phyloP scores from a whole-genome alignment of 2,329 filamentous ascomycete genomes.

The Ophiostoma sp. region DNA sequence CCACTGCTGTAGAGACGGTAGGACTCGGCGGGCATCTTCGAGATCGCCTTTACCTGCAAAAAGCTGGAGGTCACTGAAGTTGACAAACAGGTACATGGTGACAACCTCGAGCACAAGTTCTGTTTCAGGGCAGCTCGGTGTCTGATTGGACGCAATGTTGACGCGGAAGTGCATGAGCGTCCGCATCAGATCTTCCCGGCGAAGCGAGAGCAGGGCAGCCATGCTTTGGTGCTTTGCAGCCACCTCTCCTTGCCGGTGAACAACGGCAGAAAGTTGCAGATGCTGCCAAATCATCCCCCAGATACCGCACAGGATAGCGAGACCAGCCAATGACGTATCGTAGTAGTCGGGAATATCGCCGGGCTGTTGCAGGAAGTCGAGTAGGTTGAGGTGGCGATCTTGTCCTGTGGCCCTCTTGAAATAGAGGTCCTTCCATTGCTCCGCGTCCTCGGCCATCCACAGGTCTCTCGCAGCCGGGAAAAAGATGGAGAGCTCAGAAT shows the following conservation, averaged over 20 bases:
- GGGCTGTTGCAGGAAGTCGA: conserved; percentile 23
- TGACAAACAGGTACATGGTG: conserved; percentile 64
- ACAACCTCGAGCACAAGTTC: conserved; percentile 56
- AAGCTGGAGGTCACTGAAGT: conserved; percentile 63
- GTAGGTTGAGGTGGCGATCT: not conserved
- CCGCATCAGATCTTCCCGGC: conserved; percentile 63
- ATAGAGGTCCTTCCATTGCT: conserved; percentile 64
- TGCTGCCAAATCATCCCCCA: conserved; percentile 28
- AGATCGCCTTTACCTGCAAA: conserved; percentile 68
- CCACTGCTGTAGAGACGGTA: conserved; percentile 29
- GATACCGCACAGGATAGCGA: conserved; percentile 17
- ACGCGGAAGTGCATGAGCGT: conserved; percentile 50
- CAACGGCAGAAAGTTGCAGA: conserved; percentile 14
- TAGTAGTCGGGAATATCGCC: conserved; percentile 20
- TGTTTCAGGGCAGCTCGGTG: conserved; percentile 5
- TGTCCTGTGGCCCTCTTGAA: conserved; percentile 38
- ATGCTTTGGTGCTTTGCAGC: not conserved
- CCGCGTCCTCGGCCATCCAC: conserved; percentile 65
- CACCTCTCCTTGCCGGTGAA: not conserved
- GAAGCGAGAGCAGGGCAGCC: conserved; percentile 28
- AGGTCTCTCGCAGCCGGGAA: conserved; percentile 62
- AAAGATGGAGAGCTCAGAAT: conserved; percentile 66
- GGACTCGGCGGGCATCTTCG: conserved; percentile 55
- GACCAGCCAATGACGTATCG: conserved; percentile 14
- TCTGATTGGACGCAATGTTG: not conserved